phyloP scores from a whole-genome alignment of 345 rosid genomes.

The Gossypioides kirkii region DNA sequence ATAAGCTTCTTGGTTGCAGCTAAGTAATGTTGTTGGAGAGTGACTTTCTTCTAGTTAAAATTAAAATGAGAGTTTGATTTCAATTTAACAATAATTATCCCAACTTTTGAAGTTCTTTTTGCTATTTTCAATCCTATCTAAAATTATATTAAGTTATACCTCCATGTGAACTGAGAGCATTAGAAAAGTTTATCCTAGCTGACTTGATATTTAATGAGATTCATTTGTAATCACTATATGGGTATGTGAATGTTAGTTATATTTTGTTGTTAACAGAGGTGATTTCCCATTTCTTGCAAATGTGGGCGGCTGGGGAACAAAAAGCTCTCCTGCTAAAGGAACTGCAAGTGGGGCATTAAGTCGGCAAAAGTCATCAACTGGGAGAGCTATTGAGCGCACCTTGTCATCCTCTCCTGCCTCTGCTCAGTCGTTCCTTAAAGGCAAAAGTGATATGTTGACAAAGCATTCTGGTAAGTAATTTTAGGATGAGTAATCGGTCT shows the following conservation, averaged over 20 bases:
- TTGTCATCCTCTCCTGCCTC: slow-evolving; percentile 51
- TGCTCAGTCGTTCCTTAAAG: slow-evolving; percentile 46
- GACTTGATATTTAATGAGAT: neutral
- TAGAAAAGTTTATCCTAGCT: neutral
- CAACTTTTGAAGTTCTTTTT: neutral
- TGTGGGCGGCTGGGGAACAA: slow-evolving; percentile 71
- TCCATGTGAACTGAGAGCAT: neutral
- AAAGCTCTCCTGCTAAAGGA: slow-evolving; percentile 54
- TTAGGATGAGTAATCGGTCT: neutral
- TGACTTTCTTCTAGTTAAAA: neutral
- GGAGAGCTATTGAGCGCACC: slow-evolving; percentile 40
- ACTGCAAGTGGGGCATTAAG: slow-evolving; percentile 41
- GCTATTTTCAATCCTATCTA: neutral
- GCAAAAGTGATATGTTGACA: slow-evolving; percentile 48
- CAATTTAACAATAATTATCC: neutral
- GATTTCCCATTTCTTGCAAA: slow-evolving; percentile 62
- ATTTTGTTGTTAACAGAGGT: slow-evolving; percentile 36
- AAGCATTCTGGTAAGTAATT: slow-evolving; percentile 60
- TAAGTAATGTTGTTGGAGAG: neutral
- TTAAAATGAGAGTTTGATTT: neutral
- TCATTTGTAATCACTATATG: neutral
- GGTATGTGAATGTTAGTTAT: neutral
- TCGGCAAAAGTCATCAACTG: slow-evolving; percentile 61
- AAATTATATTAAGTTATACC: neutral
- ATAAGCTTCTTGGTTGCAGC: neutral